Percentiles rank a stretch among this genome's conserved stretches.
Evolutionary conservation across 2,329 filamentous ascomycete genomes (phyloP).

Genomic region (Trichoderma atrobrunneum): DNA sequence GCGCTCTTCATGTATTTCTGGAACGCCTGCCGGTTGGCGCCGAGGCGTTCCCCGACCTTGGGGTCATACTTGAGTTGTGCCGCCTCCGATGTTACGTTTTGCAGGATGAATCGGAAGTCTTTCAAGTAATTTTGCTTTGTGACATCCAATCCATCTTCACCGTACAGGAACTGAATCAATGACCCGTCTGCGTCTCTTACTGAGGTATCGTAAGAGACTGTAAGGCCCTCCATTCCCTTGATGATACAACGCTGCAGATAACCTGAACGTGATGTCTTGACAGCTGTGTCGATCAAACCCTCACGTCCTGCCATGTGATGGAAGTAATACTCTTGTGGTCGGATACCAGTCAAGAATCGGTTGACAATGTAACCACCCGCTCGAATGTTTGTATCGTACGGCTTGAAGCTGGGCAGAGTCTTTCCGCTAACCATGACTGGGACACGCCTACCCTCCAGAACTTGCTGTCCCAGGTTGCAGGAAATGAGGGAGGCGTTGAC

Average conservation of each 20-base stretch:
- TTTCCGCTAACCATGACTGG: constrained; percentile 98
- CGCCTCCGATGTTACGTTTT: constrained; percentile 79
- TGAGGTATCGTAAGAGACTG: constrained; percentile 88
- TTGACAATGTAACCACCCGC: constrained; percentile 93
- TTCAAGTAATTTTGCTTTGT: constrained; percentile 89
- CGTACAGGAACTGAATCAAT: constrained; percentile 92
- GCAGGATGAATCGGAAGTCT: constrained; percentile 85
- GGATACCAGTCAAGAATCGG: constrained; percentile 95
- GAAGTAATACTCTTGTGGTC: constrained; percentile 98
- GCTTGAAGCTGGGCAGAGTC: constrained; percentile 87
- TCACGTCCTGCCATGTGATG: constrained; percentile 99
- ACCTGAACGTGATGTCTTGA: constrained; percentile 95
- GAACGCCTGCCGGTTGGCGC: constrained; percentile 56
- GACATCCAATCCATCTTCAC: constrained; percentile 92
- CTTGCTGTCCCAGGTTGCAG: constrained; percentile 94
- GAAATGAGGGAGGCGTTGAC: constrained; percentile 98
- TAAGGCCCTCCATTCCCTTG: constrained; percentile 96
- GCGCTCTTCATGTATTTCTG: constrained; percentile 80
- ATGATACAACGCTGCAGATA: constrained; percentile 96
- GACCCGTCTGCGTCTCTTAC: constrained; percentile 93
- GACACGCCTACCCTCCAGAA: constrained; percentile 90
- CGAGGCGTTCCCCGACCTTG: constrained; percentile 44
- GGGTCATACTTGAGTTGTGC: constrained; percentile 68
- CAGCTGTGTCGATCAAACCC: constrained; percentile 96
- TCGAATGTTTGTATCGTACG: constrained; percentile 83